phyloP scores from a whole-genome alignment of 2,329 filamentous ascomycete species.

The Stachybotrys elegans region DNA sequence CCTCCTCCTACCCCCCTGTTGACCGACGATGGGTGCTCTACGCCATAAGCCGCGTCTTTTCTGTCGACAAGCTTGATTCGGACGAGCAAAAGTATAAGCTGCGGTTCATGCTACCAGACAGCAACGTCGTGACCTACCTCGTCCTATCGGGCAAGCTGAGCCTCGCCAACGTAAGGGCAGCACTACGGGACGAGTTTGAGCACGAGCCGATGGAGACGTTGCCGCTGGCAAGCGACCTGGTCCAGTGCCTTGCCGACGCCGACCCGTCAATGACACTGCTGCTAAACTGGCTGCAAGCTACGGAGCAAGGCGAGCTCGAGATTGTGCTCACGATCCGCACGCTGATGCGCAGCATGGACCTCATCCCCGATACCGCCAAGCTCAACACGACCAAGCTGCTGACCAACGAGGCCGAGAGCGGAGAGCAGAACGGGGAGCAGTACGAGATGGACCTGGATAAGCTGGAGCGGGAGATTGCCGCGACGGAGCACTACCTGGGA shows the following conservation, averaged over 20 bases:
- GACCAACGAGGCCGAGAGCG: slow-evolving; percentile 21
- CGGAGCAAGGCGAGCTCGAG: slow-evolving; percentile 61
- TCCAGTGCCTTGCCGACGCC: slow-evolving; percentile 56
- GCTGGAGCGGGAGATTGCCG: slow-evolving; percentile 60
- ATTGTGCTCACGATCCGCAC: slow-evolving; percentile 60
- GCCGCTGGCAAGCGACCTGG: slow-evolving; percentile 55
- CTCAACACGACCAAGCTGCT: slow-evolving; percentile 25
- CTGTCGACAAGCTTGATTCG: slow-evolving; percentile 41
- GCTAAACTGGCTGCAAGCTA: slow-evolving; percentile 59
- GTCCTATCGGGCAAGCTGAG: slow-evolving; percentile 57
- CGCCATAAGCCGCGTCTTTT: slow-evolving; percentile 56
- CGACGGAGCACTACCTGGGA: slow-evolving; percentile 63
- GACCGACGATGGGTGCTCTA: slow-evolving; percentile 64
- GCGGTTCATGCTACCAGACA: slow-evolving; percentile 39
- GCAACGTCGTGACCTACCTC: slow-evolving; percentile 54
- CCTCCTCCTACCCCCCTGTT: slow-evolving; percentile 44
- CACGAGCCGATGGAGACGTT: slow-evolving; percentile 37
- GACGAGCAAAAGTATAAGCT: slow-evolving; percentile 28
- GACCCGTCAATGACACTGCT: slow-evolving; percentile 65
- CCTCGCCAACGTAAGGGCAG: slow-evolving; percentile 51
- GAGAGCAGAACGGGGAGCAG: slow-evolving; percentile 23
- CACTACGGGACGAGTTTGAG: slow-evolving; percentile 45
- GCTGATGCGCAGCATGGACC: slow-evolving; percentile 65
- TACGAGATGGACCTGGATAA: slow-evolving; percentile 53
- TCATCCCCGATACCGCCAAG: slow-evolving; percentile 39